Conservation (phyloP, 2,329 filamentous ascomycete species). For the Microcyclosporella mali region DNA sequence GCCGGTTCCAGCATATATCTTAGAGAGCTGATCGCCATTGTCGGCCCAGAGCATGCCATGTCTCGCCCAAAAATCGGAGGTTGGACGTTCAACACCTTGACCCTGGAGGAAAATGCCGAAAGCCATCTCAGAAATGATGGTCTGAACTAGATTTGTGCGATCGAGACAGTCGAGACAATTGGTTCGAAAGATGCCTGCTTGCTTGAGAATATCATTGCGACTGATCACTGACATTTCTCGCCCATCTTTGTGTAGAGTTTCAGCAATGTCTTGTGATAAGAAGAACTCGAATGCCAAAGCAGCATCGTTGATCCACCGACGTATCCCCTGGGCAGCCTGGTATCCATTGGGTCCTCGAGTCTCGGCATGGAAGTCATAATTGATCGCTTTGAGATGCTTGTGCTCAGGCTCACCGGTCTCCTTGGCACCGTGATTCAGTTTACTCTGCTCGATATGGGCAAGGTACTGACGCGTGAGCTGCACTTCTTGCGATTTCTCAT, state of each 20-base stretch:
- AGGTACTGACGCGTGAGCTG: slow-evolving; percentile 77
- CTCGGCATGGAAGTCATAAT: slow-evolving; percentile 96
- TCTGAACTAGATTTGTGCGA: slow-evolving; percentile 92
- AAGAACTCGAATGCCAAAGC: slow-evolving; percentile 91
- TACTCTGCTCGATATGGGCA: slow-evolving; percentile 67
- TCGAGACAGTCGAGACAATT: slow-evolving; percentile 96
- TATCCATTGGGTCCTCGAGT: slow-evolving; percentile 82
- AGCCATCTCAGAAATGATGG: slow-evolving; percentile 89
- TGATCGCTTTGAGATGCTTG: slow-evolving; percentile 69
- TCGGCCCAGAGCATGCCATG: slow-evolving; percentile 96
- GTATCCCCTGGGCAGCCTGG: slow-evolving; percentile 81
- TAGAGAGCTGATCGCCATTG: slow-evolving; percentile 87
- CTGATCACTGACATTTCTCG: slow-evolving; percentile 22
- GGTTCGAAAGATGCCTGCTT: slow-evolving; percentile 91
- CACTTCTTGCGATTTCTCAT: slow-evolving; percentile 76
- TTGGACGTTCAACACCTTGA: slow-evolving; percentile 56
- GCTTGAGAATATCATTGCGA: slow-evolving; percentile 60
- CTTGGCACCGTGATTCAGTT: slow-evolving; percentile 53
- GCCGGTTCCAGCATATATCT: slow-evolving; percentile 94
- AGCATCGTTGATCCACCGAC: slow-evolving; percentile 68
- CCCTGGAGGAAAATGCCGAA: slow-evolving; percentile 77
- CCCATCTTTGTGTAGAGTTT: slow-evolving; percentile 40
- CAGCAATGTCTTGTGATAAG: slow-evolving; percentile 65
- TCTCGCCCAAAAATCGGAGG: slow-evolving; percentile 80
- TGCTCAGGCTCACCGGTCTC: slow-evolving; percentile 53